Conservation (phyloP, 257 asterid genomes). For the Nicotiana paniculata region DNA sequence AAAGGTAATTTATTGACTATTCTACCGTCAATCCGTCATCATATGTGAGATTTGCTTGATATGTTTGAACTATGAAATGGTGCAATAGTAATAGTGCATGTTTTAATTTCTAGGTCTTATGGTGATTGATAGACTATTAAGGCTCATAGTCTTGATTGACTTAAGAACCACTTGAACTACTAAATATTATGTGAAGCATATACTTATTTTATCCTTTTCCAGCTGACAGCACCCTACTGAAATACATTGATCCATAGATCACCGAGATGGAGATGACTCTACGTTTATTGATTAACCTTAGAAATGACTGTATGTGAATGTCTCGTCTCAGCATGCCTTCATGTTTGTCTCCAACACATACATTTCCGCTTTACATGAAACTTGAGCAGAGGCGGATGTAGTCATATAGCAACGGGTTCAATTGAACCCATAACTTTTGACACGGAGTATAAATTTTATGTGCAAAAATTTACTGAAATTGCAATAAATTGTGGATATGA, state of each 20-base stretch:
- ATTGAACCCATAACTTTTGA: too few species aligned
- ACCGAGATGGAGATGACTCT: neutral
- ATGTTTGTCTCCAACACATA: neutral
- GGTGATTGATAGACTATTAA: neutral
- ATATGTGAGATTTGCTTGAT: neutral
- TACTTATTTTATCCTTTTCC: neutral
- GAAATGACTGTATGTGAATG: neutral
- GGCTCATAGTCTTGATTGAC: conserved; percentile 1
- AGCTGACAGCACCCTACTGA: neutral
- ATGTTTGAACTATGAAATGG: neutral
- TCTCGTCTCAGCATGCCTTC: neutral
- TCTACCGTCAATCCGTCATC: neutral
- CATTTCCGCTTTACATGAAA: neutral
- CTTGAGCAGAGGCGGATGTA: neutral
- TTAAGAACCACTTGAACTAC: neutral
- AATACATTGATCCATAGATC: neutral
- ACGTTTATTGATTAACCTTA: neutral
- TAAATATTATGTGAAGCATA: neutral
- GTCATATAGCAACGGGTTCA: too few species aligned
- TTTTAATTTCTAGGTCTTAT: neutral
- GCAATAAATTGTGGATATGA: too few species aligned
- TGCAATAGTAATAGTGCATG: neutral
- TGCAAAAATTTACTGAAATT: too few species aligned
- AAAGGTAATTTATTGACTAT: conserved; percentile 44
- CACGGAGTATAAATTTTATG: too few species aligned